Evolutionary conservation across 768 basidiomycete genomes (phyloP).

Genomic region (Russula ochroleuca): DNA sequence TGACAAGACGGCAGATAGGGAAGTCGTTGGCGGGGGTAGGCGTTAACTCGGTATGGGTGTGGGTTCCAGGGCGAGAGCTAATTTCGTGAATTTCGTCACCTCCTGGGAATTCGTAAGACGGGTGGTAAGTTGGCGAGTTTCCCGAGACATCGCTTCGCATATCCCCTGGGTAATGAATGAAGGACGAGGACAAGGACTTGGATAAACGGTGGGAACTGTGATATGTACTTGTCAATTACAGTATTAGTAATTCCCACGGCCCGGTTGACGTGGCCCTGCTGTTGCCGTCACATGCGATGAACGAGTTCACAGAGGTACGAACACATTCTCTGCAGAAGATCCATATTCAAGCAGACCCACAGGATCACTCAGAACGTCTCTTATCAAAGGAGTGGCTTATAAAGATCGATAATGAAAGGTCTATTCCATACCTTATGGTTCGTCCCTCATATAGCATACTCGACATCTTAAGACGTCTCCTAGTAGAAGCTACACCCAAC

Average conservation of each 20-base stretch:
- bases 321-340: not conserved
- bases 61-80: conserved; percentile 1
- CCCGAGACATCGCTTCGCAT: conserved; percentile 24
- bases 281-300: not conserved
- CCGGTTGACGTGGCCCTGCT: conserved; percentile 4
- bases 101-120: conserved; percentile 59
- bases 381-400: conserved; percentile 71
- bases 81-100: conserved; percentile 30
- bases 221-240: not conserved
- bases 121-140: conserved; percentile 39
- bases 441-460: conserved; percentile 33
- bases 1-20: conserved; percentile 39
- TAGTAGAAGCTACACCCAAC: conserved; percentile 58
- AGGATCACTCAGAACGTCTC: conserved; percentile 57
- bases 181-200: conserved; percentile 1
- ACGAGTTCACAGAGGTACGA: conserved; percentile 25
- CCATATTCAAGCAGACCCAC: not conserved
- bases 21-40: conserved; percentile 3
- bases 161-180: conserved; percentile 26
- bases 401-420: conserved; percentile 54
- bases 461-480: conserved; percentile 6
- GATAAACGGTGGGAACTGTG: not conserved
- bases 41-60: conserved; percentile 10
- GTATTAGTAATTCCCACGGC: conserved; percentile 13
- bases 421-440: conserved; percentile 70